phyloP scores from a whole-genome alignment of 371 early-diverging fungal genomes.

The Synchytrium microbalum region DNA sequence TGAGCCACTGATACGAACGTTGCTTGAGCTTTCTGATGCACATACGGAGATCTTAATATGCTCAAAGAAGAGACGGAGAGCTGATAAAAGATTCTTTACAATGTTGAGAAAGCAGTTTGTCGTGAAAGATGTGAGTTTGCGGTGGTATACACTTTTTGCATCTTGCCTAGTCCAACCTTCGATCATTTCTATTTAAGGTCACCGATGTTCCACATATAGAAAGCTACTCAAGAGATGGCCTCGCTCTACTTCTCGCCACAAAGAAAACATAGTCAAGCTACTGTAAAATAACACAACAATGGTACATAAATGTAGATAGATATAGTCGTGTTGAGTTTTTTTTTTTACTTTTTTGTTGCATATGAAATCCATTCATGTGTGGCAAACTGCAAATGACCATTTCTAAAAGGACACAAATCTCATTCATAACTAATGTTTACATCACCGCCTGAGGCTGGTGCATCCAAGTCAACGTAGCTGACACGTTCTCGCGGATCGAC shows the following conservation, averaged over 20 bases:
- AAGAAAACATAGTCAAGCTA: too few relatives aligned
- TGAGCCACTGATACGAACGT: conserved; percentile 21
- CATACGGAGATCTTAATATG: conserved; percentile 16
- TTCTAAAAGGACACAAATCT: not conserved
- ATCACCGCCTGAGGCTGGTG: conserved; percentile 76
- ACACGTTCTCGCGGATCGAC: conserved; percentile 53
- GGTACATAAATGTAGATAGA: too few relatives aligned
- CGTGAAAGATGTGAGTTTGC: conserved; percentile 12
- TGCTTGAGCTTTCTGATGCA: conserved; percentile 10
- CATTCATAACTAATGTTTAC: not conserved
- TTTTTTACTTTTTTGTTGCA: too few relatives aligned
- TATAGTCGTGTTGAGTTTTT: too few relatives aligned
- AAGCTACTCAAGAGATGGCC: not conserved
- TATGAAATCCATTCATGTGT: too few relatives aligned
- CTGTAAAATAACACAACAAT: too few relatives aligned
- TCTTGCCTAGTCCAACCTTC: too few relatives aligned
- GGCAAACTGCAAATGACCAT: not conserved
- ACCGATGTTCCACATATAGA: not conserved
- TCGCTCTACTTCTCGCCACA: not conserved
- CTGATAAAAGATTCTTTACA: conserved; percentile 24
- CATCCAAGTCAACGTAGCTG: conserved; percentile 85
- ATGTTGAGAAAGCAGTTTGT: conserved; percentile 20
- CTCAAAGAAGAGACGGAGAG: conserved; percentile 20
- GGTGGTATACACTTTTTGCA: too few relatives aligned
- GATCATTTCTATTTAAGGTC: too few relatives aligned